Evolutionary conservation across 176 grass and related monocot species (phyloP).

Genomic region (Triticum turgidum): DNA sequence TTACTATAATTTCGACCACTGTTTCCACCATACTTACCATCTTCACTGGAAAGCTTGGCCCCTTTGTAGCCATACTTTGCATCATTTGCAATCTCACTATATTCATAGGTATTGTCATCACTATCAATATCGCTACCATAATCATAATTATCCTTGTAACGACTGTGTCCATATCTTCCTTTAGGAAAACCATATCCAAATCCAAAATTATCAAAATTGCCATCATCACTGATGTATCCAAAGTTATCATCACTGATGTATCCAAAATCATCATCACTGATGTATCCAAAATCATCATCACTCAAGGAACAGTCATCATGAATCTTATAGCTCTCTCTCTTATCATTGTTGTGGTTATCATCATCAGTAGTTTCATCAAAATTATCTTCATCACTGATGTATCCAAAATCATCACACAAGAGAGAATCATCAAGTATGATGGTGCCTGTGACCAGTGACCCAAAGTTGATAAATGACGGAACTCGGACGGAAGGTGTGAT

Average conservation of each 20-base stretch:
- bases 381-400: conserved; percentile 23
- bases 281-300: background rate
- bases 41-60: background rate
- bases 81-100: conserved; percentile 35
- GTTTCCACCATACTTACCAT: background rate
- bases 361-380: conserved; percentile 23
- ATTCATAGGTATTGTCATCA: conserved; percentile 25
- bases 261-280: background rate
- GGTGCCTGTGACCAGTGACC: background rate
- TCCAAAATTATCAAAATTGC: background rate
- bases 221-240: background rate
- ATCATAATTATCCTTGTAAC: background rate
- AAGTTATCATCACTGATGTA: background rate
- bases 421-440: conserved; percentile 32
- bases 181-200: background rate
- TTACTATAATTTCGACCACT: background rate
- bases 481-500: background rate
- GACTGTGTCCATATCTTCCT: background rate
- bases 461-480: conserved; percentile 25
- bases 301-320: background rate
- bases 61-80: background rate
- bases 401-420: background rate
- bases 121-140: conserved; percentile 34
- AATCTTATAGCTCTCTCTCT: background rate
- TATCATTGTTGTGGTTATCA: background rate